phyloP scores from a whole-genome alignment of 768 basidiomycete genomes.

The Cyathus striatus region DNA sequence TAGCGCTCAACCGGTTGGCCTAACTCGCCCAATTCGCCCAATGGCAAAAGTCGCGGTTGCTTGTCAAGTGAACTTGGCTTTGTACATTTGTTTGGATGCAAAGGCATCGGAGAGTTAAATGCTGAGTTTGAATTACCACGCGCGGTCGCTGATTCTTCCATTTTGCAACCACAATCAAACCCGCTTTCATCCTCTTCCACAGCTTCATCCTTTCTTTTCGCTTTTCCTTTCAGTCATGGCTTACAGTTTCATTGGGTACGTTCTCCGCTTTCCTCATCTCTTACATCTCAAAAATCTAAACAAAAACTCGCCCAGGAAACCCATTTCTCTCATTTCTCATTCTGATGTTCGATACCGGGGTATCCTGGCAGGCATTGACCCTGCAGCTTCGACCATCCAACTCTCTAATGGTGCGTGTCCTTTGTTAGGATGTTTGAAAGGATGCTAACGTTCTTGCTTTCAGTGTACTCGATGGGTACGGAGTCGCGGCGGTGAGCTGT shows the following conservation, averaged over 20 bases:
- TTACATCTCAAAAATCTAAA: neutral
- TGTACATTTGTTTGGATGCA: too few relatives aligned
- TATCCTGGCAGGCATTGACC: slow-evolving; percentile 83
- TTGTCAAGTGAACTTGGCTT: too few relatives aligned
- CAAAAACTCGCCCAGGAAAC: slow-evolving; percentile 46
- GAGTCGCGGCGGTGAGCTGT: slow-evolving; percentile 69
- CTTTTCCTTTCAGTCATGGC: slow-evolving; percentile 41
- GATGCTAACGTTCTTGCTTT: neutral
- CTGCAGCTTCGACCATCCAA: slow-evolving; percentile 80
- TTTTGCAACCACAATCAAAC: slow-evolving; percentile 24
- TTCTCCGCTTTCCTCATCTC: neutral
- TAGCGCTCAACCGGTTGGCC: too few relatives aligned
- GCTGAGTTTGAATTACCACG: neutral
- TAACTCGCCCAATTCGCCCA: too few relatives aligned
- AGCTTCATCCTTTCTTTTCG: neutral
- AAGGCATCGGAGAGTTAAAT: neutral
- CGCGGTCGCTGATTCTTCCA: slow-evolving; percentile 18
- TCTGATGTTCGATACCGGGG: slow-evolving; percentile 90
- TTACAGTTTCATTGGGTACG: slow-evolving; percentile 72
- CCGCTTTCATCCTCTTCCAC: slow-evolving; percentile 8
- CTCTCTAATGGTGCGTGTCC: slow-evolving; percentile 68
- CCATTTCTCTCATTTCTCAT: slow-evolving; percentile 86
- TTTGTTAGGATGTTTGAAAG: neutral
- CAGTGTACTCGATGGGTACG: slow-evolving; percentile 86
- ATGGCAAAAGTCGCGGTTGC: too few relatives aligned